Conservation (phyloP, 352 stramenopile species). For the Globisporangium recalcitrans region DNA sequence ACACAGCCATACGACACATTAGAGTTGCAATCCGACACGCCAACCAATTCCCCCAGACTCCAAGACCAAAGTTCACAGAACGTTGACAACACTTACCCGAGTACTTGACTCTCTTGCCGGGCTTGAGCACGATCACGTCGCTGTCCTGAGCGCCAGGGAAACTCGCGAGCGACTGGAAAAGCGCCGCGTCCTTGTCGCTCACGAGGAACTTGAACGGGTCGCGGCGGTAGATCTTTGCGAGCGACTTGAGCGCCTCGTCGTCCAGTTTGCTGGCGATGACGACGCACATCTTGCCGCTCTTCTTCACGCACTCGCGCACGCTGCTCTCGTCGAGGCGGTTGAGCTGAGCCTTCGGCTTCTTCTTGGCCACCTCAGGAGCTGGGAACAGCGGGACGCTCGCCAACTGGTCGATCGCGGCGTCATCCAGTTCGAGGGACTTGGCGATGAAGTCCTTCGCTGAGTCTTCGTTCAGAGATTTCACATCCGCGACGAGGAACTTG, state of each 20-base stretch:
- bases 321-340: constrained; percentile 31
- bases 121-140: constrained; percentile 51
- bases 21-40: background rate
- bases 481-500: constrained; percentile 40
- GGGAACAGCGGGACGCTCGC: constrained; percentile 51
- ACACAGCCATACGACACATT: background rate
- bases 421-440: constrained; percentile 30
- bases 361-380: constrained; percentile 61
- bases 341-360: constrained; percentile 53
- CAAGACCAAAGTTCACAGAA: background rate
- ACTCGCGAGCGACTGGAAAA: constrained; percentile 34
- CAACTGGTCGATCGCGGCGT: constrained; percentile 24
- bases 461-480: constrained; percentile 32
- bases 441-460: constrained; percentile 57
- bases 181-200: constrained; percentile 24
- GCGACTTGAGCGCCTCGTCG: constrained; percentile 36
- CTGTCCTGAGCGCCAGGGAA: constrained; percentile 29
- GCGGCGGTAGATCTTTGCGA: constrained; percentile 77
- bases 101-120: constrained; percentile 57
- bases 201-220: constrained; percentile 62
- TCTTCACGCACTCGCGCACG: constrained; percentile 36
- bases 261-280: constrained; percentile 32
- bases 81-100: constrained; percentile 28
- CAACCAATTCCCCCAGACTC: background rate
- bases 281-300: constrained; percentile 72